Conservation (phyloP, 352 stramenopile genomes). For the Blastocystis sp. region DNA sequence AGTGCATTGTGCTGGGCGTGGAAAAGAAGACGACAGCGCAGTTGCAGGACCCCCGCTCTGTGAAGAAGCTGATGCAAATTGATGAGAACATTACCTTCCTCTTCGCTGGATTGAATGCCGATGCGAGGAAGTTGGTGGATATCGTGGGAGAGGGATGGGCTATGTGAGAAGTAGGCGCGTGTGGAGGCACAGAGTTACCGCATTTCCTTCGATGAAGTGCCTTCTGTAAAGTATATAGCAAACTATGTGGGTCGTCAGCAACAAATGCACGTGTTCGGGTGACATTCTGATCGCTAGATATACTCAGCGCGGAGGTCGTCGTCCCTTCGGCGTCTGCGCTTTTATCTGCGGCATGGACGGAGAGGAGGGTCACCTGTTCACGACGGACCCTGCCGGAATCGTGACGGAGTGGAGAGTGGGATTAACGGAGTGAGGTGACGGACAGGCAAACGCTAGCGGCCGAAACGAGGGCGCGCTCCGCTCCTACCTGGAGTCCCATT, state of each 20-base stretch:
- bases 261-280: conserved; percentile 20
- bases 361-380: conserved; percentile 47
- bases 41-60: conserved; percentile 55
- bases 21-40: conserved; percentile 68
- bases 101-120: conserved; percentile 64
- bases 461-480: conserved; percentile 37
- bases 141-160: background rate
- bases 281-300: conserved; percentile 46
- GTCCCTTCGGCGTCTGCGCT: conserved; percentile 63
- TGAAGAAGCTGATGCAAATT: conserved; percentile 66
- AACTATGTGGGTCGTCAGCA: conserved; percentile 67
- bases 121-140: conserved; percentile 64
- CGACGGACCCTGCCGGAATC: conserved; percentile 60
- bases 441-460: conserved; percentile 53
- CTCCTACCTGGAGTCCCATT: conserved; percentile 48
- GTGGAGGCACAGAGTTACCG: conserved; percentile 65
- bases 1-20: conserved; percentile 56
- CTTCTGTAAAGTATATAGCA: conserved; percentile 69
- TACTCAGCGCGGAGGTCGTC: conserved; percentile 66
- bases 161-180: conserved; percentile 29
- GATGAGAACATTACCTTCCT: conserved; percentile 68
- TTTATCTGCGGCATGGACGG: conserved; percentile 67
- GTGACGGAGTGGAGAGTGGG: conserved; percentile 43
- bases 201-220: conserved; percentile 61
- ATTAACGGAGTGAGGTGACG: background rate